Percentiles rank a stretch among this genome's conserved stretches.
Evolutionary conservation across 768 basidiomycete species (phyloP).

Genomic region (Hortiboletus flavorubellus): DNA sequence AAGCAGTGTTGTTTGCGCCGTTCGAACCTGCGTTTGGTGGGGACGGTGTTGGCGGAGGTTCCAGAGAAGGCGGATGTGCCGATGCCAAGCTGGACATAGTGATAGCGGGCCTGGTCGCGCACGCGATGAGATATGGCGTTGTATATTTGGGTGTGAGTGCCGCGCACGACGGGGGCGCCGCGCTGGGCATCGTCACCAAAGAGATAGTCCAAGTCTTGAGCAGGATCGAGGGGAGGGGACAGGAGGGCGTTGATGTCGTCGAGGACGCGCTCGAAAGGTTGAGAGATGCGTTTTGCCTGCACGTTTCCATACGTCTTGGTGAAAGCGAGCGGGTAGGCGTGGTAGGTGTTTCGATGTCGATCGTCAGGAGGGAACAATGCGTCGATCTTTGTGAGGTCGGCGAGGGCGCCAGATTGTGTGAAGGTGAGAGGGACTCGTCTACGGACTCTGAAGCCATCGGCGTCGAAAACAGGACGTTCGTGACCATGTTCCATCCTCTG

Average conservation of each 20-base stretch:
- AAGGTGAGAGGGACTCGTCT: neutral
- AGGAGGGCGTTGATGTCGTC: neutral
- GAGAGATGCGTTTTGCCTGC: neutral
- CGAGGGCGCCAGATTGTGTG: neutral
- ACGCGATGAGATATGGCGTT: neutral
- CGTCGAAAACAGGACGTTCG: too few relatives aligned
- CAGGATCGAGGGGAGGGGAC: neutral
- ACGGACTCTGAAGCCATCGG: neutral
- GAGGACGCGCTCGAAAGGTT: neutral
- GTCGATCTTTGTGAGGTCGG: neutral
- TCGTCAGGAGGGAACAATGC: neutral
- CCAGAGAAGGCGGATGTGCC: neutral
- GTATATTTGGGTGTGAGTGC: neutral
- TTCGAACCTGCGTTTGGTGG: neutral
- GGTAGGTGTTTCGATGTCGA: neutral
- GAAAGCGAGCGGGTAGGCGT: constrained; percentile 4
- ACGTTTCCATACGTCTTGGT: neutral
- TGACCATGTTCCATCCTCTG: too few relatives aligned
- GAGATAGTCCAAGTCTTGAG: neutral
- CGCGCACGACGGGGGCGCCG: neutral
- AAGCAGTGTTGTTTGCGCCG: neutral
- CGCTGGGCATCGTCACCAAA: neutral
- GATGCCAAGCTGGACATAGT: neutral
- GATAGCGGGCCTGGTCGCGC: neutral
- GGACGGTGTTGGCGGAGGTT: neutral